Evolutionary conservation across 768 basidiomycete species (phyloP).

Genomic region (Termitomyces sp.): DNA sequence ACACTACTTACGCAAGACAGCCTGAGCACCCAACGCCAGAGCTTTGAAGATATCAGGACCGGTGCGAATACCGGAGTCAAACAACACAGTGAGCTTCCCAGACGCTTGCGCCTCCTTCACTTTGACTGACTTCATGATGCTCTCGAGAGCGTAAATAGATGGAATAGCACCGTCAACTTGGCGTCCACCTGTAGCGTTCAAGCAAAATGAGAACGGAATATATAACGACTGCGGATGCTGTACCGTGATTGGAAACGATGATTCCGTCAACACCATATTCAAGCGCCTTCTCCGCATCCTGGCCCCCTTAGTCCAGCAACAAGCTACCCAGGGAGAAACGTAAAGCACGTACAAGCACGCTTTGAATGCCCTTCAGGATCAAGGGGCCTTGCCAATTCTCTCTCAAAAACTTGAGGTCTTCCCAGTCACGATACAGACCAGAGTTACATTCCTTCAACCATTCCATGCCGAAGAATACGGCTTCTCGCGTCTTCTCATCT

Average conservation of each 20-base stretch:
- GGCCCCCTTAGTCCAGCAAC: not conserved
- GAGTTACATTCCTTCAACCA: slow-evolving; percentile 67
- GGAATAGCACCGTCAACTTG: slow-evolving; percentile 80
- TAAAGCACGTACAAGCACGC: slow-evolving; percentile 43
- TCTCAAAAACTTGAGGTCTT: slow-evolving; percentile 65
- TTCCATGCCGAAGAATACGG: slow-evolving; percentile 48
- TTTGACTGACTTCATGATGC: slow-evolving; percentile 61
- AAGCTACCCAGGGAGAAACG: not conserved
- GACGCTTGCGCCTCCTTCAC: slow-evolving; percentile 54
- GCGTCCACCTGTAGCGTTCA: slow-evolving; percentile 50
- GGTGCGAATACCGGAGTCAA: slow-evolving; percentile 80
- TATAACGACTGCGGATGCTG: slow-evolving; percentile 10
- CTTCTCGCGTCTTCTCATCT: slow-evolving; percentile 42
- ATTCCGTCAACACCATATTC: slow-evolving; percentile 69
- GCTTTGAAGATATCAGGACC: slow-evolving; percentile 86
- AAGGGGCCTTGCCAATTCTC: slow-evolving; percentile 79
- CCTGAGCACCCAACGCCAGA: slow-evolving; percentile 83
- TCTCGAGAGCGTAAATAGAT: slow-evolving; percentile 68
- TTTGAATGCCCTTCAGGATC: slow-evolving; percentile 77
- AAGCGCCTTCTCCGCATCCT: slow-evolving; percentile 71
- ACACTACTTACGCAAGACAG: slow-evolving; percentile 58
- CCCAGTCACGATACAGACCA: slow-evolving; percentile 66
- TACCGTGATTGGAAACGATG: slow-evolving; percentile 80
- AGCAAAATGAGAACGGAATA: not conserved
- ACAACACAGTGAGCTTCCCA: slow-evolving; percentile 68